Base-by-base conservation (phyloP, 306 rosid genomes). In the Lagenaria siceraria region DNA sequence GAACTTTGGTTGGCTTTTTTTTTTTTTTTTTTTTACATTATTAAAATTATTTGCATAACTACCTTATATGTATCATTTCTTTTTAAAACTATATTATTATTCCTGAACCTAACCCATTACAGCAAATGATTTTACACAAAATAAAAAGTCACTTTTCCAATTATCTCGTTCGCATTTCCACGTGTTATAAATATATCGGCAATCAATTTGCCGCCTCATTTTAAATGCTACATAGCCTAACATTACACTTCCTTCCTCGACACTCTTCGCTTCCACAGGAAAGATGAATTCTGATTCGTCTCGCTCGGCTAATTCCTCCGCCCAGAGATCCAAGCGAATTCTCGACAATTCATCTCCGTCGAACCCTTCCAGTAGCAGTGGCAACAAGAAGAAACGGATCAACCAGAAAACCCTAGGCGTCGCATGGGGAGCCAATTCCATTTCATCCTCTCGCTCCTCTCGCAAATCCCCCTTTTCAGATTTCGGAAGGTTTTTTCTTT, bases 331-430 rank as follows among this genome's bases (percentile, higher is more conserved):
- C 24, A 91, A 93, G 82, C 86, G 92, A 75, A 79, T 78, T 79
- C 73, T 80, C 81, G 73, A 81, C 38, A 82, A 81, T 79, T 82
- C 90, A 18, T 35, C 80, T 13, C 86, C 87, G 53, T 84, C 91
- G 27, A 76, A 75, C 63, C 85, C 79, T 70, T 83, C 89, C 75
- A 70, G 68, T 31, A 61, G 43, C 36, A 46, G 25, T 25, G 69
- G 42, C 24, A 36, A 9, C 61, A 82, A 82, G 80, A 85, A 81
- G 60, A 82, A 62, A 51, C 79, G 31, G 58, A 49, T 82, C 81
- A 82, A 82, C 78, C 91, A 92, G 92, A 89, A 89, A 91, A 87
- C 93, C 90, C 89, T 92, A 82, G 95, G 97, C 72, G 92, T 82
- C 18, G 84, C 88, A 59, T 89, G 96, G 97, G 93, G 96, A 76